Conservation (phyloP, 495 filamentous ascomycete species). For the Aspergillus biplanus region DNA sequence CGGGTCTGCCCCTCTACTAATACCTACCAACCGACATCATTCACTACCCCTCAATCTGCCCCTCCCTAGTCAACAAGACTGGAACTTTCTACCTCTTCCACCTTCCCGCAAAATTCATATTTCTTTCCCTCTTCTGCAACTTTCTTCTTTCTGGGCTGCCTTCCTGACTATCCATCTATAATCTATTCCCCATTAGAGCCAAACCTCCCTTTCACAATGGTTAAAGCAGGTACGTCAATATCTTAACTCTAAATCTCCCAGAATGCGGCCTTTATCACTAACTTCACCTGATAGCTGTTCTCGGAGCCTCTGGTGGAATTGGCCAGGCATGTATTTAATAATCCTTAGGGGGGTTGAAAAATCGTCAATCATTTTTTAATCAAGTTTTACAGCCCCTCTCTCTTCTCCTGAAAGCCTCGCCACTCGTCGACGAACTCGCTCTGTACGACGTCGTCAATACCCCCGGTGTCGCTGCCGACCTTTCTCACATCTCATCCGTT, state of each 20-base stretch:
- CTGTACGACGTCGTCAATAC: conserved; percentile 99
- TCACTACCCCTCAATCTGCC: conserved; percentile 24
- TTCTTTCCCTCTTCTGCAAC: conserved; percentile 17
- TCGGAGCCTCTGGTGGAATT: conserved; percentile 96
- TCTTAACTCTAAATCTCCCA: not conserved
- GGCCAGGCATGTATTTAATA: conserved; percentile 72
- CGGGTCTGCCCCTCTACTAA: not conserved
- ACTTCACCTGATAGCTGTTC: conserved; percentile 66
- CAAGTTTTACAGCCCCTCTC: conserved; percentile 74
- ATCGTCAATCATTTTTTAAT: conserved; percentile 15
- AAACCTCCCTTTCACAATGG: conserved; percentile 60
- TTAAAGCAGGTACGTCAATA: conserved; percentile 75
- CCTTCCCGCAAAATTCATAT: conserved; percentile 18
- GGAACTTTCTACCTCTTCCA: conserved; percentile 22
- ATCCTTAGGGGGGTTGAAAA: not conserved
- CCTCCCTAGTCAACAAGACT: conserved; percentile 25
- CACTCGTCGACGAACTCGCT: conserved; percentile 84
- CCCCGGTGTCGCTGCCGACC: conserved; percentile 90
- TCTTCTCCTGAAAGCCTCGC: conserved; percentile 86
- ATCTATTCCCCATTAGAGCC: not conserved
- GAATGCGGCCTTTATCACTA: conserved; percentile 5
- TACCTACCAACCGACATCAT: not conserved
- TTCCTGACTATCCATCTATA: not conserved
- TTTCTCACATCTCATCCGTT: conserved; percentile 93
- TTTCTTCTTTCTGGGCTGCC: not conserved